Percentiles rank a stretch among this genome's conserved stretches.
These are phyloP conservation scores for Fusarium devonianum DNA, from an alignment of 2,329 filamentous ascomycete species.

Conservation along the genomic window DNA sequence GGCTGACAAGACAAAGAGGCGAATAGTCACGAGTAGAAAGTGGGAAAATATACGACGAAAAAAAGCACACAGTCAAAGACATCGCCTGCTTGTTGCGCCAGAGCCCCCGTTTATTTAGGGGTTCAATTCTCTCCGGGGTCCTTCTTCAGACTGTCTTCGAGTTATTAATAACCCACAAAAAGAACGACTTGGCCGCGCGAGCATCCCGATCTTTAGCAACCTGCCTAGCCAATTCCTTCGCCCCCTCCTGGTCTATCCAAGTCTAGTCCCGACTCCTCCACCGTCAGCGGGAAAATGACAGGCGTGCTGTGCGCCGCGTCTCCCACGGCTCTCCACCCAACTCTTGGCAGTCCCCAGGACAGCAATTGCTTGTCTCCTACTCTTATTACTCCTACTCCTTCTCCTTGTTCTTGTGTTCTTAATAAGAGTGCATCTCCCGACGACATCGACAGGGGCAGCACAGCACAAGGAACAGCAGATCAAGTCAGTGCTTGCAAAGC, in stretches of 20 bases:
- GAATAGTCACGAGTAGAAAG: no score
- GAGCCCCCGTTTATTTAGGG: constrained; percentile 14
- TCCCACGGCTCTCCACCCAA: constrained; percentile 60
- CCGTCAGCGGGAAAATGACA: constrained; percentile 40
- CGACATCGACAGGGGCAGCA: constrained; percentile 10
- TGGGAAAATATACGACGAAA: constrained; percentile 28
- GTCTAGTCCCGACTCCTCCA: constrained; percentile 24
- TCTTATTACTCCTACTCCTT: constrained; percentile 22
- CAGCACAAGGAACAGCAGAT: constrained; percentile 10
- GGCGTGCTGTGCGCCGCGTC: constrained; percentile 47
- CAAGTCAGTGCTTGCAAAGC: constrained; percentile 6
- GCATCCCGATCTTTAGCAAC: constrained; percentile 10
- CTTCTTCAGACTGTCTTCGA: constrained; percentile 9
- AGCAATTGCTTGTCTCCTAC: constrained; percentile 28
- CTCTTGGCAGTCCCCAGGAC: constrained; percentile 50
- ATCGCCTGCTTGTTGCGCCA: constrained; percentile 29
- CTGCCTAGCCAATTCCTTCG: constrained; percentile 17
- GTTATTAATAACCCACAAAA: constrained; percentile 16
- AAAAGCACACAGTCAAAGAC: constrained; percentile 20
- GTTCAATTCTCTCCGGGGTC: constrained; percentile 18
- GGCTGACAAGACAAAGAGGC: constrained; percentile 5
- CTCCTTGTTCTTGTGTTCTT: constrained; percentile 24
- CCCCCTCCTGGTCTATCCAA: constrained; percentile 21
- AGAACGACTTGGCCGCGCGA: constrained; percentile 10
- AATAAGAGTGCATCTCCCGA: constrained; percentile 31